phyloP scores from a whole-genome alignment of 139 green algal species.

The Chlorella sp. region DNA sequence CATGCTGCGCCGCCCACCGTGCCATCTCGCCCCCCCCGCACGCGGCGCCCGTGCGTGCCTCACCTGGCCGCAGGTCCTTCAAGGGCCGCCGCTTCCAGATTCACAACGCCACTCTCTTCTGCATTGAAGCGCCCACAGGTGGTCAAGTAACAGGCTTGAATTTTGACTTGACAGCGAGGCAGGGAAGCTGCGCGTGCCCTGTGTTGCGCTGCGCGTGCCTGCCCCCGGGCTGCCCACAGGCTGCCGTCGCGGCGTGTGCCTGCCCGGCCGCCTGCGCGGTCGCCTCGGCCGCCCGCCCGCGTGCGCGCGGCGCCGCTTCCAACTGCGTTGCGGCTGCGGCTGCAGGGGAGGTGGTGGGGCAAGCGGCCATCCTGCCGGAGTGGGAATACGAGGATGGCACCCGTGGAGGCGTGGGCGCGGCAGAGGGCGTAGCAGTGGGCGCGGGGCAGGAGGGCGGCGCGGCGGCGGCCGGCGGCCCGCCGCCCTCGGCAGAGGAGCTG shows the following conservation, averaged over 20 bases:
- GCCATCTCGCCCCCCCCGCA: not conserved
- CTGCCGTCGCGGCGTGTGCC: no score
- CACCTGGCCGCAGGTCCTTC: slow-evolving; percentile 3
- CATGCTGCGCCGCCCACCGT: not conserved
- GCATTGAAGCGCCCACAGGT: slow-evolving; percentile 20
- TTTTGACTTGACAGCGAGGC: no score
- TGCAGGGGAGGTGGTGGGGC: slow-evolving; percentile 23
- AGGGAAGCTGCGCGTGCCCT: no score
- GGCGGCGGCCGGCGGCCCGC: not conserved
- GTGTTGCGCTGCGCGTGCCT: no score
- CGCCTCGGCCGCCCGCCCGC: no score
- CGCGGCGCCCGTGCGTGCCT: not conserved
- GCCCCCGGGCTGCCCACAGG: no score
- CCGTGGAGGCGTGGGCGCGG: not conserved
- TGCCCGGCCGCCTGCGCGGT: no score
- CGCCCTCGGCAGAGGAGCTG: not conserved
- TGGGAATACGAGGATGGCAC: slow-evolving; percentile 41
- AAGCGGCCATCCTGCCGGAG: slow-evolving; percentile 26
- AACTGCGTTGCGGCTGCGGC: not conserved
- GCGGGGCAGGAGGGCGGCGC: not conserved
- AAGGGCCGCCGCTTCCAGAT: slow-evolving; percentile 25
- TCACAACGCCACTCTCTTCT: slow-evolving; percentile 26
- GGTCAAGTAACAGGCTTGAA: no score
- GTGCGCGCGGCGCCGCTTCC: not conserved
- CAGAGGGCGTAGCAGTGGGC: not conserved